Evolutionary conservation across 1,284 basidiomycete species (phyloP).

Genomic region (Irpex sp.): DNA sequence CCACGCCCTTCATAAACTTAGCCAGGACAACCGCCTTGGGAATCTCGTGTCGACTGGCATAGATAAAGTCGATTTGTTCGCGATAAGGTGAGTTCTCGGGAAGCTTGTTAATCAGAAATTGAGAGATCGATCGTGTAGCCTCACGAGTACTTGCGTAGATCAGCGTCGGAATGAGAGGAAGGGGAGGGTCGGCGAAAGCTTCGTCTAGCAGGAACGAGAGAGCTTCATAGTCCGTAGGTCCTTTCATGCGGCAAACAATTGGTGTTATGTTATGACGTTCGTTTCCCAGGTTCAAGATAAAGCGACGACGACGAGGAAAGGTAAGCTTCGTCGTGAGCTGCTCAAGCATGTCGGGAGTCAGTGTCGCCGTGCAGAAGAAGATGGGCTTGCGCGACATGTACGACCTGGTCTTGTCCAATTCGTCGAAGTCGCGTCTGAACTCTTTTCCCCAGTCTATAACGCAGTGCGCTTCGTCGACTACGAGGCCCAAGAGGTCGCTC

Average conservation of each 20-base stretch:
- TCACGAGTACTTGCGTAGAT: not conserved
- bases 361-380: slow-evolving; percentile 18
- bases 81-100: not conserved
- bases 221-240: not conserved
- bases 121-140: not conserved
- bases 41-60: not conserved
- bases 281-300: slow-evolving; percentile 18
- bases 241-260: slow-evolving; percentile 4
- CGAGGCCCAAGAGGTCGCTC: slow-evolving; percentile 20
- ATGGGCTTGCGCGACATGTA: slow-evolving; percentile 10
- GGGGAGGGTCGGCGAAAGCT: not conserved
- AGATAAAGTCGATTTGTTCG: not conserved
- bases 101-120: not conserved
- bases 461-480: slow-evolving; percentile 34
- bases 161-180: not conserved
- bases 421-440: slow-evolving; percentile 19
- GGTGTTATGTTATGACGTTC: slow-evolving; percentile 17
- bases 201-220: not conserved
- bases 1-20: slow-evolving; percentile 2
- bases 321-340: slow-evolving; percentile 6
- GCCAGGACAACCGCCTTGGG: slow-evolving; percentile 1
- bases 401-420: slow-evolving; percentile 15
- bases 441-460: slow-evolving; percentile 25
- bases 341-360: slow-evolving; percentile 7
- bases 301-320: not conserved